Conservation (phyloP, 2,329 filamentous ascomycete species). For the Colletotrichum tabaci region DNA sequence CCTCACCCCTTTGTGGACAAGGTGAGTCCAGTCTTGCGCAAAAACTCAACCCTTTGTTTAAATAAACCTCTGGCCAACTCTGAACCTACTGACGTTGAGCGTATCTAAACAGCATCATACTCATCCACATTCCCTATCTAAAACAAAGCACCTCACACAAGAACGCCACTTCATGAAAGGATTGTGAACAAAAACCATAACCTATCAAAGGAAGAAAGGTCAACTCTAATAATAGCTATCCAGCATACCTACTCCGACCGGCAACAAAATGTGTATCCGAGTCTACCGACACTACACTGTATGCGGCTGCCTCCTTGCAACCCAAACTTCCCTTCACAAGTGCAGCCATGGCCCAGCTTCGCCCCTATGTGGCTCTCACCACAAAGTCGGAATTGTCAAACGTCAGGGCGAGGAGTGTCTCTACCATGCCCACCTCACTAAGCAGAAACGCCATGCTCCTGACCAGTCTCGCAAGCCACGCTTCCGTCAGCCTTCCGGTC, state of each 20-base stretch:
- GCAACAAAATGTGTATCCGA: conserved; percentile 30
- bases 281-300: conserved; percentile 27
- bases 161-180: background rate
- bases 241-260: background rate
- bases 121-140: background rate
- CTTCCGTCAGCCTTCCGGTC: background rate
- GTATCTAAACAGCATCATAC: background rate
- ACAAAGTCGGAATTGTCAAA: conserved; percentile 15
- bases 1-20: background rate
- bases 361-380: conserved; percentile 7
- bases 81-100: background rate
- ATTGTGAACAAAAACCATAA: background rate
- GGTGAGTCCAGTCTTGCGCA: background rate
- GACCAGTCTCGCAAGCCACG: background rate
- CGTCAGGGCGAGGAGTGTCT: conserved; percentile 13
- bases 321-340: background rate
- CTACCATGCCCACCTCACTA: conserved; percentile 24
- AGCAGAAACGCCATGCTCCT: background rate
- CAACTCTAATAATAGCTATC: too few species aligned
- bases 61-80: background rate
- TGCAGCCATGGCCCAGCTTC: conserved; percentile 23
- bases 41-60: background rate
- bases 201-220: background rate
- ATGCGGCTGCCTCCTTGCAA: conserved; percentile 32
- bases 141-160: background rate